Evolutionary conservation across 805 yeast species (phyloP).

Genomic region (Spathaspora arborariae): DNA sequence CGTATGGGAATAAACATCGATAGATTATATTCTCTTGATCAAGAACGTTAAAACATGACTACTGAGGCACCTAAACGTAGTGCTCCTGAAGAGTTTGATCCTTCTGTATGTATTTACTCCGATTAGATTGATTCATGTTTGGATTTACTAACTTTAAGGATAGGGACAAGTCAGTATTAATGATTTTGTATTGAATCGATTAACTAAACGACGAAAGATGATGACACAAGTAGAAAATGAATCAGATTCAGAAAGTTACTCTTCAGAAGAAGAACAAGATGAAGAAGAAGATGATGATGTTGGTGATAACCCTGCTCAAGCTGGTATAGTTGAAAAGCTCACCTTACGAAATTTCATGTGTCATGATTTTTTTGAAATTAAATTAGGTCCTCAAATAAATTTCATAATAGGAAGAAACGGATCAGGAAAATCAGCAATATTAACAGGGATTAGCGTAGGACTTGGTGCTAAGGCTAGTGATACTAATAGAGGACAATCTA

Average conservation of each 20-base stretch:
- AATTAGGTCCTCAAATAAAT: conserved; percentile 75
- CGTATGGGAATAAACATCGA: no score
- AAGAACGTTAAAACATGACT: background rate
- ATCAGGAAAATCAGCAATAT: conserved; percentile 83
- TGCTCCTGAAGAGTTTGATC: background rate
- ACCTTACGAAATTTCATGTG: conserved; percentile 81
- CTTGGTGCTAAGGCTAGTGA: conserved; percentile 85
- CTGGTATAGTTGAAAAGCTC: conserved; percentile 69
- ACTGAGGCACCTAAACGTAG: background rate
- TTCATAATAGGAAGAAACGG: conserved; percentile 90
- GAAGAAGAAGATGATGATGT: conserved; percentile 9
- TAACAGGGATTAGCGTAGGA: conserved; percentile 84
- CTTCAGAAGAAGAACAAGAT: conserved; percentile 3
- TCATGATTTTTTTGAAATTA: conserved; percentile 74
- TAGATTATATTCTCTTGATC: no score
- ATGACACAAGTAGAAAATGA: conserved; percentile 2
- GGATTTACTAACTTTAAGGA: background rate
- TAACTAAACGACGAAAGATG: conserved; percentile 3
- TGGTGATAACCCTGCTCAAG: conserved; percentile 26
- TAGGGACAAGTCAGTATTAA: conserved; percentile 1
- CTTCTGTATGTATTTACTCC: background rate
- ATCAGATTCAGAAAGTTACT: background rate
- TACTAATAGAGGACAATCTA: conserved; percentile 77
- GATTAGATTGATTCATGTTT: background rate
- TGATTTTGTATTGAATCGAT: background rate